Evolutionary conservation across 2,329 filamentous ascomycete genomes (phyloP).

Genomic region (Nannizzia gypsea): DNA sequence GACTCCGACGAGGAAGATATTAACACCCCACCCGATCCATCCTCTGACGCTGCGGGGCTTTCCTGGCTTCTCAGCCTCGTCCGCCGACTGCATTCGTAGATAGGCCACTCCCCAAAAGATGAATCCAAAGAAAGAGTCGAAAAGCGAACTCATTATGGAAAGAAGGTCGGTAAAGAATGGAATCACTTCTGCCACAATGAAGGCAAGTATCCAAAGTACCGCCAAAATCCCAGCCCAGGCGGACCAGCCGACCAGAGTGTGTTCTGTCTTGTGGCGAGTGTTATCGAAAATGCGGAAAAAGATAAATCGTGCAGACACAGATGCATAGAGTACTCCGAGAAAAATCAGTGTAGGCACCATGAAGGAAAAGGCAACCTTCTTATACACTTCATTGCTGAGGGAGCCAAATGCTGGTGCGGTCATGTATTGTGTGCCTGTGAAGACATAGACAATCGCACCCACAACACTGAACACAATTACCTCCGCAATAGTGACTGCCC

Average conservation of each 20-base stretch:
- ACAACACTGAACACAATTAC: conserved; percentile 76
- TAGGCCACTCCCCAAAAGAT: conserved; percentile 60
- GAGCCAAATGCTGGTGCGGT: conserved; percentile 79
- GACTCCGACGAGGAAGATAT: conserved; percentile 58
- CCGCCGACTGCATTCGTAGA: conserved; percentile 32
- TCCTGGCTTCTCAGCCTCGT: conserved; percentile 32
- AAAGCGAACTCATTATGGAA: conserved; percentile 54
- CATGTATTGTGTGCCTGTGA: conserved; percentile 80
- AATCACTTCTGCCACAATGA: conserved; percentile 85
- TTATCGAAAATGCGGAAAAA: conserved; percentile 81
- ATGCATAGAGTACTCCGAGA: conserved; percentile 79
- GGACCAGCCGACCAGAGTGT: conserved; percentile 71
- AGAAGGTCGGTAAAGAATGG: conserved; percentile 73
- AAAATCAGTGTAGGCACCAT: conserved; percentile 95
- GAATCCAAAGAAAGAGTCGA: conserved; percentile 72
- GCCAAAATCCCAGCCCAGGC: conserved; percentile 63
- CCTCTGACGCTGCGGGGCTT: conserved; percentile 32
- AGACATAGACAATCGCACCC: conserved; percentile 71
- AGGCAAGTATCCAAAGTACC: conserved; percentile 69
- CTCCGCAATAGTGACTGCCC: conserved; percentile 79
- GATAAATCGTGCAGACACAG: conserved; percentile 77
- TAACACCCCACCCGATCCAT: conserved; percentile 43
- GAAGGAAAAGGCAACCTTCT: conserved; percentile 84
- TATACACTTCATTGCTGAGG: conserved; percentile 58
- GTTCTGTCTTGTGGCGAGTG: conserved; percentile 64